Conservation (phyloP, 495 filamentous ascomycete species). For the Penicillium lividum region DNA sequence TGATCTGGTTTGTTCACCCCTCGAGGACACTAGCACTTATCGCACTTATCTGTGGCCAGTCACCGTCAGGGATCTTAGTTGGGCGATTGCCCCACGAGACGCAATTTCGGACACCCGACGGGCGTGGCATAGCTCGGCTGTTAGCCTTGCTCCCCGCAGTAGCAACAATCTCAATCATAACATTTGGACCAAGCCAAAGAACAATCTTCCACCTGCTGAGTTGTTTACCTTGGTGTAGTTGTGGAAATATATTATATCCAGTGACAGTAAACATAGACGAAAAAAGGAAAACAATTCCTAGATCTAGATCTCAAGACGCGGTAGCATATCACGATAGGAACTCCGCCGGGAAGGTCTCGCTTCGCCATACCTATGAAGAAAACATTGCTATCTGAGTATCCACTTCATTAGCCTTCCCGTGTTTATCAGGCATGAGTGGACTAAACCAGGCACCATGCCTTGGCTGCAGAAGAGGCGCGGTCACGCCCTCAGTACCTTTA, state of each 20-base stretch:
- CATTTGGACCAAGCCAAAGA: neutral
- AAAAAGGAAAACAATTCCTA: too few relatives aligned
- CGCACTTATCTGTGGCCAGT: neutral
- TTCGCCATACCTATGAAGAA: neutral
- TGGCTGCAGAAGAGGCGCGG: constrained; percentile 4
- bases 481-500: neutral
- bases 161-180: neutral
- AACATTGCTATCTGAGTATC: neutral
- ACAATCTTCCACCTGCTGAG: too few relatives aligned
- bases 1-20: neutral
- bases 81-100: neutral
- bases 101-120: constrained; percentile 7
- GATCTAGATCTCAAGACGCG: neutral
- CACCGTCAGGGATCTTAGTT: neutral
- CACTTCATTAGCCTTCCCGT: neutral
- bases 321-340: neutral
- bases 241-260: too few relatives aligned
- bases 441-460: neutral
- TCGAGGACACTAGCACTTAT: neutral
- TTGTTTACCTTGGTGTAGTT: too few relatives aligned
- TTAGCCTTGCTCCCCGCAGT: neutral
- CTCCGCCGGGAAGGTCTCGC: neutral
- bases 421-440: neutral
- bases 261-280: too few relatives aligned
- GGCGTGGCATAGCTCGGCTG: neutral